These are phyloP conservation scores for Solanum piurae DNA, from an alignment of 257 asterid genomes.

Conservation along the genomic window DNA sequence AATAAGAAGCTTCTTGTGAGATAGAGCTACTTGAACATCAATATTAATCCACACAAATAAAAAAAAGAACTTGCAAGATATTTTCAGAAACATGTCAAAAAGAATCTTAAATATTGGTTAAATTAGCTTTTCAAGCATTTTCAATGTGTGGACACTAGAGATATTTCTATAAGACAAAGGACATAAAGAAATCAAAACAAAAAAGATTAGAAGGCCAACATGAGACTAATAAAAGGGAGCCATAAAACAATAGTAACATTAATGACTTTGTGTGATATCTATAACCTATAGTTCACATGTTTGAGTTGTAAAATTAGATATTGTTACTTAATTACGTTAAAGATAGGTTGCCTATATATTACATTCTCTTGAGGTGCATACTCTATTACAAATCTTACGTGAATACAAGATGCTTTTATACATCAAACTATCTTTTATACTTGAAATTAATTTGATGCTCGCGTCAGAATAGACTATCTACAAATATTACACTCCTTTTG, in stretches of 20 bases:
- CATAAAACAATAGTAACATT: not conserved
- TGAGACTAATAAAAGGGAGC: not conserved
- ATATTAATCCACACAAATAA: not conserved
- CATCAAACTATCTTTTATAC: not conserved
- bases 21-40: not conserved
- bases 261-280: not conserved
- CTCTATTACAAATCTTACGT: not conserved
- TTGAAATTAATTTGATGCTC: not conserved
- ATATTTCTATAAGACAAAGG: not conserved
- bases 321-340: rapidly evolving
- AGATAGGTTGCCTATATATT: not conserved
- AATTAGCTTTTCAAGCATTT: not conserved
- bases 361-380: not conserved
- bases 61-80: not conserved
- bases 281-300: not conserved
- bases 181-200: not conserved
- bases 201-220: not conserved
- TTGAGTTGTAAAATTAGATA: not conserved
- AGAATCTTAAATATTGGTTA: not conserved
- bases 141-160: not conserved
- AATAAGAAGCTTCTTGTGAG: not conserved
- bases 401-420: not conserved
- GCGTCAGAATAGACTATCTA: not conserved
- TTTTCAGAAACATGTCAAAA: not conserved
- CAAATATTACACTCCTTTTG: not conserved